Evolutionary conservation across 768 basidiomycete genomes (phyloP).

Genomic region (Collybiopsis luxurians): DNA sequence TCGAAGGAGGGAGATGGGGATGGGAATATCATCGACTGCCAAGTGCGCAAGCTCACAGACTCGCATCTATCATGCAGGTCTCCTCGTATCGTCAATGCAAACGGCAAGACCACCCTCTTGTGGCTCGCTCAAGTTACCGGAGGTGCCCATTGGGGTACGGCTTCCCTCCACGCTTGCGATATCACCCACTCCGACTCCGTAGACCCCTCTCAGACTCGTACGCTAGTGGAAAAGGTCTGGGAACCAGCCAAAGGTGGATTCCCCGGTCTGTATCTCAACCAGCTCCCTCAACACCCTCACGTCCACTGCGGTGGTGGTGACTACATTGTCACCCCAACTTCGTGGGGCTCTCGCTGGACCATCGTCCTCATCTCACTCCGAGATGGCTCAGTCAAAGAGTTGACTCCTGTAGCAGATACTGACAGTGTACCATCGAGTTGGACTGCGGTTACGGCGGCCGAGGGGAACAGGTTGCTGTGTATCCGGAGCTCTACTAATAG

Average conservation of each 20-base stretch:
- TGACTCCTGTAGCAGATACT: slow-evolving; percentile 41
- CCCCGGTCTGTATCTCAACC: slow-evolving; percentile 54
- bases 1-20: slow-evolving; percentile 5
- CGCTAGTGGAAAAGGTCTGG: slow-evolving; percentile 40
- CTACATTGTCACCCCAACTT: slow-evolving; percentile 43
- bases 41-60: slow-evolving; percentile 37
- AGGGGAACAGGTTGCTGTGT: slow-evolving; percentile 45
- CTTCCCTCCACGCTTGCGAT: slow-evolving; percentile 44
- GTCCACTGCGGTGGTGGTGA: slow-evolving; percentile 11
- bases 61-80: slow-evolving; percentile 53
- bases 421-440: slow-evolving; percentile 44
- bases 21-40: slow-evolving; percentile 15
- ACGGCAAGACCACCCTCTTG: slow-evolving; percentile 29
- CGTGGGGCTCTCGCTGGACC: slow-evolving; percentile 53
- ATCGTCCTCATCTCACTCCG: slow-evolving; percentile 43
- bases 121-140: slow-evolving; percentile 57
- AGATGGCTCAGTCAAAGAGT: slow-evolving; percentile 38
- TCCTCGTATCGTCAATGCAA: slow-evolving; percentile 42
- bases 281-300: slow-evolving; percentile 33
- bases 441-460: slow-evolving; percentile 46
- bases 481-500: slow-evolving; percentile 44
- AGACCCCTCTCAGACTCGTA: slow-evolving; percentile 10
- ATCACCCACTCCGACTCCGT: slow-evolving; percentile 23
- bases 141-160: slow-evolving; percentile 59
- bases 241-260: slow-evolving; percentile 41